Percentiles rank a stretch among this genome's conserved stretches.
Conservation (phyloP, 2,329 filamentous ascomycete genomes). For the Aquanectria penicillioides region DNA sequence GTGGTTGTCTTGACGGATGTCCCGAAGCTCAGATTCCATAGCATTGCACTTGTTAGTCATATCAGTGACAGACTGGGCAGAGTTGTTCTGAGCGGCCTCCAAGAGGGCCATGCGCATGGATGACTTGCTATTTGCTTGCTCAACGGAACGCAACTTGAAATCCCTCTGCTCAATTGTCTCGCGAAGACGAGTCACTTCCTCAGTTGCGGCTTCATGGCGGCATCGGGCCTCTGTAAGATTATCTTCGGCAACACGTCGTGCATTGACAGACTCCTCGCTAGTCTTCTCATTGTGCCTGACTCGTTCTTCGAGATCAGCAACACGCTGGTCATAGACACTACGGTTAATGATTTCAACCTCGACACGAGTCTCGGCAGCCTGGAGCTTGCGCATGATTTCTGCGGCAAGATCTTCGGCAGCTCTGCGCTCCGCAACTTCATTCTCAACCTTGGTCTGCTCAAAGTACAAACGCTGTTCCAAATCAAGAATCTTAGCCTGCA, state of each 20-base stretch:
- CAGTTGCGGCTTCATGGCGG: slow-evolving; percentile 73
- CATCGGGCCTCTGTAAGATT: slow-evolving; percentile 77
- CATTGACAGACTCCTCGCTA: slow-evolving; percentile 70
- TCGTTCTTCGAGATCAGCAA: slow-evolving; percentile 76
- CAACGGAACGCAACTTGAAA: slow-evolving; percentile 69
- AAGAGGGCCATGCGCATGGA: slow-evolving; percentile 73
- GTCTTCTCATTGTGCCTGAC: slow-evolving; percentile 71
- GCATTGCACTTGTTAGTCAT: slow-evolving; percentile 64
- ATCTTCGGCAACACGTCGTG: slow-evolving; percentile 76
- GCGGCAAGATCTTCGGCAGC: slow-evolving; percentile 63
- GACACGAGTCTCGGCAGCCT: slow-evolving; percentile 66
- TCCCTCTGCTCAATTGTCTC: slow-evolving; percentile 76
- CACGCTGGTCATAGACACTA: slow-evolving; percentile 67
- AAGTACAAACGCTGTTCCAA: slow-evolving; percentile 66
- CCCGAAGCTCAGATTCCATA: slow-evolving; percentile 65
- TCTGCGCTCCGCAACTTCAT: slow-evolving; percentile 59
- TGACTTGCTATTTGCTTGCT: slow-evolving; percentile 64
- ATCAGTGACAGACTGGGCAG: slow-evolving; percentile 64
- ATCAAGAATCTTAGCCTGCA: slow-evolving; percentile 68
- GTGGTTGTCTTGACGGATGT: slow-evolving; percentile 65
- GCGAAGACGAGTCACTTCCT: slow-evolving; percentile 76
- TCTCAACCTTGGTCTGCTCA: slow-evolving; percentile 60
- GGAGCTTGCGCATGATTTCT: slow-evolving; percentile 64
- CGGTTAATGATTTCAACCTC: slow-evolving; percentile 71
- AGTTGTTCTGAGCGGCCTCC: slow-evolving; percentile 71